phyloP scores from a whole-genome alignment of 23 red algal species.

The Gracilaria domingensis region DNA sequence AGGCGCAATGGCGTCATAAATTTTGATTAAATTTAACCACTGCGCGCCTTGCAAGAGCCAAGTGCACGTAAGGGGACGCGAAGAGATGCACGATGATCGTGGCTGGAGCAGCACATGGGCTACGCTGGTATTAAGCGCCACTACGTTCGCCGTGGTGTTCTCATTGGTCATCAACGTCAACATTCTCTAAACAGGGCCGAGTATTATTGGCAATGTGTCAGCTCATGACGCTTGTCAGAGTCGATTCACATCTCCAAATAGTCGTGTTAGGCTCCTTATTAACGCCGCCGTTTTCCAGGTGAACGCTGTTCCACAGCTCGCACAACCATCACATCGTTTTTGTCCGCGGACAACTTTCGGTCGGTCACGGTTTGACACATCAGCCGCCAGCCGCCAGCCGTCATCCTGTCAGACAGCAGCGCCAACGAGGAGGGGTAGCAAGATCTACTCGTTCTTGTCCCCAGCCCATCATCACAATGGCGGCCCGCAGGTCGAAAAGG shows the following conservation, averaged over 20 bases:
- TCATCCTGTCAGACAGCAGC: background rate
- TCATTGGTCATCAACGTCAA: slow-evolving; percentile 11
- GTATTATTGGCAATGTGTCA: slow-evolving; percentile 28
- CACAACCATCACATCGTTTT: background rate
- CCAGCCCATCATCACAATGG: background rate
- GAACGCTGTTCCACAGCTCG: background rate
- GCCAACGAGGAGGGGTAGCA: background rate
- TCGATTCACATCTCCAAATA: background rate
- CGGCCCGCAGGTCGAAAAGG: slow-evolving; percentile 25
- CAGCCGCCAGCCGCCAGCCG: too few relatives aligned
- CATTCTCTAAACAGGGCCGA: background rate
- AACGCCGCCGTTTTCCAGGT: background rate
- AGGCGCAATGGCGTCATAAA: too few relatives aligned
- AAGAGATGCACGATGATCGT: background rate
- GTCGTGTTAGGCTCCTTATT: background rate
- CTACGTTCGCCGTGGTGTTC: background rate
- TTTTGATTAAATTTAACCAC: too few relatives aligned
- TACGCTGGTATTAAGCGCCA: background rate
- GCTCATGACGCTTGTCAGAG: slow-evolving; percentile 33
- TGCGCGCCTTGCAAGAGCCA: too few relatives aligned
- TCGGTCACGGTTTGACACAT: background rate
- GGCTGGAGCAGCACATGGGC: background rate
- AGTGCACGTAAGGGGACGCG: too few relatives aligned
- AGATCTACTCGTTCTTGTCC: background rate
- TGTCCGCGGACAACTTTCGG: background rate